Percentiles rank a stretch among this genome's conserved stretches.
These are phyloP conservation scores for Trametes sanguinea DNA, from an alignment of 768 basidiomycete genomes.

Conservation along the genomic window DNA sequence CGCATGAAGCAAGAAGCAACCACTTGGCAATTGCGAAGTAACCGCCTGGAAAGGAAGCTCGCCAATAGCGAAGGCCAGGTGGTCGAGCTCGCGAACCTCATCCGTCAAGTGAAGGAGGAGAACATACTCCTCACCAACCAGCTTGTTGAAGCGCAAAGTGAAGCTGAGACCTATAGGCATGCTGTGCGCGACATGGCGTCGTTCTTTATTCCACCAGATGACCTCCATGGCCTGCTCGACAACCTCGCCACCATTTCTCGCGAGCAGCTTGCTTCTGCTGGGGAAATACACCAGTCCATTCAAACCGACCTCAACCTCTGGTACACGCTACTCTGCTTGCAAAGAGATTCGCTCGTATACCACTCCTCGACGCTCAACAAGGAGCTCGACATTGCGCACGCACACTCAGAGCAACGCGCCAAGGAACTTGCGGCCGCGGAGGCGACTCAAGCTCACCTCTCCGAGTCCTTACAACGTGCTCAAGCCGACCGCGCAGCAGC, in stretches of 20 bases:
- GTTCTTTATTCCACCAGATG: background rate
- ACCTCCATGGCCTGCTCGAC: background rate
- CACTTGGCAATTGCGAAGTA: slow-evolving; percentile 45
- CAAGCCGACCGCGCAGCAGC: slow-evolving; percentile 26
- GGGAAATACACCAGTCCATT: slow-evolving; percentile 1
- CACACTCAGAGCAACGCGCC: slow-evolving; percentile 26
- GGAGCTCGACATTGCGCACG: slow-evolving; percentile 21
- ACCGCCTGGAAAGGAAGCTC: slow-evolving; percentile 67
- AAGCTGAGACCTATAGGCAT: slow-evolving; percentile 17
- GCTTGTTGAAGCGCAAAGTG: slow-evolving; percentile 27
- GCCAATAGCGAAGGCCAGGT: slow-evolving; percentile 71
- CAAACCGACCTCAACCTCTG: slow-evolving; percentile 18
- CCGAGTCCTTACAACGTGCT: slow-evolving; percentile 40
- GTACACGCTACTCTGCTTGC: slow-evolving; percentile 21
- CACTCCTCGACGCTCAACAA: slow-evolving; percentile 23
- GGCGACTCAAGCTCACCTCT: slow-evolving; percentile 45
- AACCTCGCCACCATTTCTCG: background rate
- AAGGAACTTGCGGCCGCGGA: slow-evolving; percentile 44
- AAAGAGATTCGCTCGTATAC: slow-evolving; percentile 26
- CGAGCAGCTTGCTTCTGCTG: background rate
- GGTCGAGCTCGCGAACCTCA: slow-evolving; percentile 59
- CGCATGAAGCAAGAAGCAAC: slow-evolving; percentile 33
- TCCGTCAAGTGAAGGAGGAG: slow-evolving; percentile 58
- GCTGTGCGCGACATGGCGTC: slow-evolving; percentile 1
- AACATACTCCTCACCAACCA: slow-evolving; percentile 43